Base-by-base conservation (phyloP, 371 early-diverging fungal species). In the Rhizopus stolonifer region DNA sequence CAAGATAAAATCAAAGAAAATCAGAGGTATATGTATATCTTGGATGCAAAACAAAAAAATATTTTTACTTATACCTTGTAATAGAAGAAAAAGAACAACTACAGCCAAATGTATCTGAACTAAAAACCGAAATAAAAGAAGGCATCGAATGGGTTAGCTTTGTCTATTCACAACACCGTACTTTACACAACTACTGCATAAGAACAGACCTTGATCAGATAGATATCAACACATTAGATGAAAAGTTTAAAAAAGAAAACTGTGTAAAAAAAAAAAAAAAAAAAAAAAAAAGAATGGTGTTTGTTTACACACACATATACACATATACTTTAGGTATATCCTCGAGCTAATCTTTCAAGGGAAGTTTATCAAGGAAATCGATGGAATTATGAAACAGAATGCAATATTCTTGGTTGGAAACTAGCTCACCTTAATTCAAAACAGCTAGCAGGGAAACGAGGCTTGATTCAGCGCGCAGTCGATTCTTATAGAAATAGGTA, bases 391-490 rank as follows among this genome's bases (percentile, higher is more conserved):
- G 68, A 68, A 38, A 68, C 59, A 4, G 68, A 60, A 43, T 64
- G 64, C 29, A 69, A 69, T 46, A 53, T 54, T 17, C 33, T 69
- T 24, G 69, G 69, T 11, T 69, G 69, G 69, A 64, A 64, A 56
- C 47, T 69, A 18, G 74, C 74, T 3, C 89, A 82, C 49, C 69
- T 93, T 11, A 96, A 96, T 66, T 80, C 77, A 14, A 78, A 80
- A 15, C 77, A 90, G 53, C 80, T 94, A 40, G 80, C 87, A 19
- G 93, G 86, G 5, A 89, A 90, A 38, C 84, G 95, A 38, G 97
- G 97, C 9, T 70, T 95, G 25, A 80, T 96, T 50, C 97, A 96
- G 61, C 74, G 96, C 4, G 95, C 95, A 0, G 97, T 96, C 0
- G 96, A 96, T 70, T 89, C 87, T 17, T 96, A 90, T 60, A 79